Conservation (phyloP, 2,329 filamentous ascomycete genomes). For the Penicillium sp. region DNA sequence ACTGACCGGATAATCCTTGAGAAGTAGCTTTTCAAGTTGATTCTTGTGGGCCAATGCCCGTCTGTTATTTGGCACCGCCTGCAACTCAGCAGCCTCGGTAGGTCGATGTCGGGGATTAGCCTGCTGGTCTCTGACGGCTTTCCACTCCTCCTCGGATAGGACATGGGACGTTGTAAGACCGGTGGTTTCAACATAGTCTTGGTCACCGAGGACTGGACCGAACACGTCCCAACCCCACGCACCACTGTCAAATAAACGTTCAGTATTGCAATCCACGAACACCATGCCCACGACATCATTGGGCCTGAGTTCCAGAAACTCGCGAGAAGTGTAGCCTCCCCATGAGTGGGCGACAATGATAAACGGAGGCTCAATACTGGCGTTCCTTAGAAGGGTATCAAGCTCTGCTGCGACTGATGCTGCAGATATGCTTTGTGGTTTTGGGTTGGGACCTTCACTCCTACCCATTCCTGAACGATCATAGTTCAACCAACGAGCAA, state of each 20-base stretch:
- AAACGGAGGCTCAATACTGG: slow-evolving; percentile 15
- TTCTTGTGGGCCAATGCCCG: slow-evolving; percentile 15
- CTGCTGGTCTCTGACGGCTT: slow-evolving; percentile 13
- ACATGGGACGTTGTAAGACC: slow-evolving; percentile 16
- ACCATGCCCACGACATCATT: slow-evolving; percentile 19
- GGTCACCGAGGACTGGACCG: slow-evolving; percentile 11
- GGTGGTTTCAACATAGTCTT: slow-evolving; percentile 16
- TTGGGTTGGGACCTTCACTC: slow-evolving; percentile 19
- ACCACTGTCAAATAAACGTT: slow-evolving; percentile 14
- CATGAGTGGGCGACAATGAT: slow-evolving; percentile 21
- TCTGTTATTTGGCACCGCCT: slow-evolving; percentile 11
- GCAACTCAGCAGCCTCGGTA: slow-evolving; percentile 17
- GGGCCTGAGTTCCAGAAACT: slow-evolving; percentile 18
- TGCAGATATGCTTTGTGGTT: slow-evolving; percentile 14
- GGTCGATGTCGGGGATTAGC: slow-evolving; percentile 13
- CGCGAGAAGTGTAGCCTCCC: slow-evolving; percentile 21
- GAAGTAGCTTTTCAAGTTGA: slow-evolving; percentile 26
- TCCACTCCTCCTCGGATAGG: slow-evolving; percentile 17
- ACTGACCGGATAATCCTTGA: slow-evolving; percentile 25
- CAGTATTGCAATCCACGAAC: slow-evolving; percentile 21
- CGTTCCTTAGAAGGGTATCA: slow-evolving; percentile 15
- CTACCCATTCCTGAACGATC: slow-evolving; percentile 28
- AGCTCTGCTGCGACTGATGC: slow-evolving; percentile 21
- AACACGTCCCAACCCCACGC: slow-evolving; percentile 14
- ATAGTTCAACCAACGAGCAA: slow-evolving; percentile 26